Conservation (phyloP, 495 filamentous ascomycete species). For the Aspergillus conjunctus region DNA sequence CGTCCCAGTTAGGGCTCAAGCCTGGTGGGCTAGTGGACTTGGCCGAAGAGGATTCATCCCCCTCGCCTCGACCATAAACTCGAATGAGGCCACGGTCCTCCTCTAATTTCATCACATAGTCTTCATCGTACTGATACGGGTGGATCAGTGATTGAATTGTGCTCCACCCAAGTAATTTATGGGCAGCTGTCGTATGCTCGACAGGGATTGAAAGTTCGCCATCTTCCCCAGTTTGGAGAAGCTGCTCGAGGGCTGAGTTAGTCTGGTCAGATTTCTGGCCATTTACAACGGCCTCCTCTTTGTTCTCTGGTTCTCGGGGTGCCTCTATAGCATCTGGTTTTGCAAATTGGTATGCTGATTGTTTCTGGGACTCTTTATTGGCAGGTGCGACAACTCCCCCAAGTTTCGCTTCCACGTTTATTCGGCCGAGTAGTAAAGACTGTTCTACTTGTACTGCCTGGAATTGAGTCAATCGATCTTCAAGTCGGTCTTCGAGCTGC, state of each 20-base stretch:
- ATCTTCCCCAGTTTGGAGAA: conserved; percentile 32
- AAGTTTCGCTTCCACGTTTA: conserved; percentile 11
- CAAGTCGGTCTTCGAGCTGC: conserved; percentile 34
- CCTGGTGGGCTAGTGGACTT: conserved; percentile 23
- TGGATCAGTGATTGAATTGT: conserved; percentile 60
- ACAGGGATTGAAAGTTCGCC: conserved; percentile 68
- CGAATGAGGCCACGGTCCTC: conserved; percentile 73
- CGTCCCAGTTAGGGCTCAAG: conserved; percentile 28
- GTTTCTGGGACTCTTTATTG: conserved; percentile 17
- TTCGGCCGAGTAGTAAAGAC: conserved; percentile 8
- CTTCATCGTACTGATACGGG: conserved; percentile 49
- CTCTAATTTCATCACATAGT: conserved; percentile 76
- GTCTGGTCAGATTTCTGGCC: conserved; percentile 2
- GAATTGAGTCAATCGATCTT: conserved; percentile 17
- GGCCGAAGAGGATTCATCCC: conserved; percentile 52
- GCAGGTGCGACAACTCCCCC: conserved; percentile 15
- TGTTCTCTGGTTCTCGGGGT: conserved; percentile 15
- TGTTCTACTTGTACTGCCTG: conserved; percentile 25
- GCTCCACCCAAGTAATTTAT: conserved; percentile 72
- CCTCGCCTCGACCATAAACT: conserved; percentile 79
- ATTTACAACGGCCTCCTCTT: conserved; percentile 17
- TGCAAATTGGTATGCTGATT: conserved; percentile 12
- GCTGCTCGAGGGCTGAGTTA: neutral
- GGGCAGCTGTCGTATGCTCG: conserved; percentile 81
- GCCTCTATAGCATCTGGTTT: conserved; percentile 25